These are phyloP conservation scores for Mrakia gelida DNA, from an alignment of 768 basidiomycete species.

Conservation along the genomic window DNA sequence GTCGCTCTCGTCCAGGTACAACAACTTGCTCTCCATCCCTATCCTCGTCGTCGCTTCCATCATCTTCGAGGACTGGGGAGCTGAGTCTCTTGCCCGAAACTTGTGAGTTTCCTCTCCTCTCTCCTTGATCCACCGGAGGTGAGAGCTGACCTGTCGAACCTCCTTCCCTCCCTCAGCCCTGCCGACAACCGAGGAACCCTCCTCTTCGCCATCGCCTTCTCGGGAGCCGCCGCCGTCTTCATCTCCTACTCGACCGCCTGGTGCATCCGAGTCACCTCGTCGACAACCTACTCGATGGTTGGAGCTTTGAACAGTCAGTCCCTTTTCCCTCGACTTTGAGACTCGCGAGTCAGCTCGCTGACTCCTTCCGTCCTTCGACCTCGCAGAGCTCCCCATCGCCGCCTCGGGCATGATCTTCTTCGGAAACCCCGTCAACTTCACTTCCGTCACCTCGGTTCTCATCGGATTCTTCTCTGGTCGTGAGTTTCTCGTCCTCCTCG, in stretches of 20 bases:
- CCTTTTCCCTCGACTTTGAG: background rate
- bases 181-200: slow-evolving; percentile 70
- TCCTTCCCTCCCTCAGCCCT: slow-evolving; percentile 60
- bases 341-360: background rate
- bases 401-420: slow-evolving; percentile 99
- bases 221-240: slow-evolving; percentile 94
- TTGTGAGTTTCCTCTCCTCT: slow-evolving; percentile 63
- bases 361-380: background rate
- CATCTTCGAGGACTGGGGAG: slow-evolving; percentile 82
- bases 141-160: background rate
- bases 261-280: slow-evolving; percentile 93
- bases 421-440: slow-evolving; percentile 79
- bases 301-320: slow-evolving; percentile 42
- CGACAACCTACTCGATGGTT: slow-evolving; percentile 83
- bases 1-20: slow-evolving; percentile 54
- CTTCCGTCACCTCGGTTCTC: slow-evolving; percentile 79
- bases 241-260: slow-evolving; percentile 98
- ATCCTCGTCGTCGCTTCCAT: slow-evolving; percentile 77
- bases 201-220: slow-evolving; percentile 84
- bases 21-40: slow-evolving; percentile 91
- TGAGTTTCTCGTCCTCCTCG: background rate
- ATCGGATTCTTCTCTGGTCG: slow-evolving; percentile 61
- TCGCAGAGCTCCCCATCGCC: slow-evolving; percentile 70
- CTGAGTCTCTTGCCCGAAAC: slow-evolving; percentile 67
- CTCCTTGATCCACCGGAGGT: background rate